phyloP scores from a whole-genome alignment of 352 stramenopile genomes.

The Hyaloperonospora arabidopsidis region DNA sequence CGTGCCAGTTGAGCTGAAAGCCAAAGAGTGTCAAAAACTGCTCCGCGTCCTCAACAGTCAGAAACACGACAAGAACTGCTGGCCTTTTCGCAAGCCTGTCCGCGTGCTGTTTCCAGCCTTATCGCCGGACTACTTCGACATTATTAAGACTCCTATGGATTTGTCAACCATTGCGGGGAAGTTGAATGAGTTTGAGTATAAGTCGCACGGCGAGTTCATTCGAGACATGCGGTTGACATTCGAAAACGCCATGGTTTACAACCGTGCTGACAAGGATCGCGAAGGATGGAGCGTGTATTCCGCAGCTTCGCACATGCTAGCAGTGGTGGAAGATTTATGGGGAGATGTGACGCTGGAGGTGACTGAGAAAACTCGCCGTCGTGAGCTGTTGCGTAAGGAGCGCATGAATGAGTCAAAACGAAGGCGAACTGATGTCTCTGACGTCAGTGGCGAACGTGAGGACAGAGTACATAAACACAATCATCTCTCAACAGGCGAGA shows the following conservation, averaged over 20 bases:
- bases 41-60: conserved; percentile 76
- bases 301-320: conserved; percentile 63
- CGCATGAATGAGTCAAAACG: conserved; percentile 52
- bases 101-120: conserved; percentile 64
- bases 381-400: conserved; percentile 67
- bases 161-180: conserved; percentile 67
- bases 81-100: conserved; percentile 78
- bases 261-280: conserved; percentile 69
- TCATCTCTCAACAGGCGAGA: conserved; percentile 9
- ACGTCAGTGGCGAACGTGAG: conserved; percentile 26
- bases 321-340: conserved; percentile 68
- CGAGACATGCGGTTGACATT: conserved; percentile 72
- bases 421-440: conserved; percentile 31
- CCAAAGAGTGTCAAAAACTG: conserved; percentile 74
- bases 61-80: conserved; percentile 83
- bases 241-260: conserved; percentile 79
- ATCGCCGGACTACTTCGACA: conserved; percentile 68
- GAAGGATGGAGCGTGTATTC: conserved; percentile 78
- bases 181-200: conserved; percentile 61
- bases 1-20: conserved; percentile 66
- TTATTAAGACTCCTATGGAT: conserved; percentile 80
- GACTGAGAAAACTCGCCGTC: conserved; percentile 56
- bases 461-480: conserved; percentile 26
- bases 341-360: conserved; percentile 76
- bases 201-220: conserved; percentile 77